phyloP scores from a whole-genome alignment of 495 filamentous ascomycete species.

The Podospora tetraspora region DNA sequence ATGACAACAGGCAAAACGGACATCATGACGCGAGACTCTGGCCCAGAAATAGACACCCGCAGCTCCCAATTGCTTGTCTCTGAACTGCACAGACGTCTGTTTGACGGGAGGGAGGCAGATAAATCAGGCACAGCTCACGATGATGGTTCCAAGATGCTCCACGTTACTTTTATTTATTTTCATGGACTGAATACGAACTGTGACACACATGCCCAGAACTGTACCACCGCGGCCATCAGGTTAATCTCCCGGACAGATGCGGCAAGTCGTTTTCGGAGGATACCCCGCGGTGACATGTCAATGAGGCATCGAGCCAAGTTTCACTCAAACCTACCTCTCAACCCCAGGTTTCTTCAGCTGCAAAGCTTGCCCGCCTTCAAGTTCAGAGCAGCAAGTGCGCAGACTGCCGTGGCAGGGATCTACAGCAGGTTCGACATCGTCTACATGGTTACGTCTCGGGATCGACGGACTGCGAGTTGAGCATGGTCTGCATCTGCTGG shows the following conservation, averaged over 20 bases:
- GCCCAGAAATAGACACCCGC: constrained; percentile 1
- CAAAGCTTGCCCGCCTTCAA: background rate
- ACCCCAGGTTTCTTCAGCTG: background rate
- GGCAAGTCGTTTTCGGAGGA: background rate
- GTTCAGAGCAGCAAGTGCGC: background rate
- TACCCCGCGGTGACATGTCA: background rate
- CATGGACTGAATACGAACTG: background rate
- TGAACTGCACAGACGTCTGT: background rate
- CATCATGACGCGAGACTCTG: background rate
- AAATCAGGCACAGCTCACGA: background rate
- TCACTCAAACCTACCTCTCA: background rate
- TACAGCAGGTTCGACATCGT: background rate
- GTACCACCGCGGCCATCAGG: background rate
- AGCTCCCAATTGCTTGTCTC: background rate
- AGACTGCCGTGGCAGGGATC: background rate
- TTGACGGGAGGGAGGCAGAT: background rate
- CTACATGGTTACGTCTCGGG: background rate
- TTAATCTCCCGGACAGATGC: background rate
- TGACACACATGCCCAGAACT: background rate
- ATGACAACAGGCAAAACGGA: background rate
- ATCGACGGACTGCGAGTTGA: background rate
- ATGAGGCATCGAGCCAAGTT: background rate
- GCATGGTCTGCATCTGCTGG: background rate
- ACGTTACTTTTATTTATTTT: background rate
- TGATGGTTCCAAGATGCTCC: background rate